Evolutionary conservation across 257 asterid species (phyloP), one percentile per base, ranked within the genome.

Genomic region (Paraleonurus japonicus): DNA sequence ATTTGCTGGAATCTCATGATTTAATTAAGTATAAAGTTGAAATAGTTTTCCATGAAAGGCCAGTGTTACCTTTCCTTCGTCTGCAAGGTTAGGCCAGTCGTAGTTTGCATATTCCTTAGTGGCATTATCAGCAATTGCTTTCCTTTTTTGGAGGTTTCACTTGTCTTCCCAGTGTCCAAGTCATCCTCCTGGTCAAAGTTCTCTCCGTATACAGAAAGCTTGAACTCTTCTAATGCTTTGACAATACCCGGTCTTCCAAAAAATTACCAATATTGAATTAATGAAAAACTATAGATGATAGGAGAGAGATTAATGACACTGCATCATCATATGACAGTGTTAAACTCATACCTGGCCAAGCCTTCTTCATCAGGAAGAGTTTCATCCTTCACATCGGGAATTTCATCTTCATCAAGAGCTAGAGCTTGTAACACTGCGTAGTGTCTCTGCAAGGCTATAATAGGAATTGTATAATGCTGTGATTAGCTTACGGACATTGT

Each of bases 351-450:
- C 98, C 97, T 84, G 77, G 93, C 76, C 85, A 95, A 75, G 74
- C 99, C 98, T 81, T 91, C 96, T 87, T 95, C 97, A 80, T 95
- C 99, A 8, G 98, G 99, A 79, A 92, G 86, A 30, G 99, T 95
- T 84, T 92, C 98, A 69, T 95, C 99, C 79, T 82, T 88, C 41
- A 87, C 80, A 26, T 91, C 96, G 41, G 99, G 99, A 87, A 95
- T 86, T 80, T 95, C 96, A 30, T 95, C 99, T 81, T 95, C 99
- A 73, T 89, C 96, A 72, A 95, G 83, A 24, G 99, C 99, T 37
- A 95, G 85, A 75, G 99, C 98, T 80, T 95, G 96, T 78, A 95
- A 69, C 57, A 92, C 89, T 24, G 99, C 98, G 77, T 89, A 92
- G 81, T 95, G 99, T 73, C 89, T 92, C 87, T 95, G 99, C 92